These are phyloP conservation scores for Coniochaeta sp. DNA, from an alignment of 2,329 filamentous ascomycete genomes.

Conservation along the genomic window DNA sequence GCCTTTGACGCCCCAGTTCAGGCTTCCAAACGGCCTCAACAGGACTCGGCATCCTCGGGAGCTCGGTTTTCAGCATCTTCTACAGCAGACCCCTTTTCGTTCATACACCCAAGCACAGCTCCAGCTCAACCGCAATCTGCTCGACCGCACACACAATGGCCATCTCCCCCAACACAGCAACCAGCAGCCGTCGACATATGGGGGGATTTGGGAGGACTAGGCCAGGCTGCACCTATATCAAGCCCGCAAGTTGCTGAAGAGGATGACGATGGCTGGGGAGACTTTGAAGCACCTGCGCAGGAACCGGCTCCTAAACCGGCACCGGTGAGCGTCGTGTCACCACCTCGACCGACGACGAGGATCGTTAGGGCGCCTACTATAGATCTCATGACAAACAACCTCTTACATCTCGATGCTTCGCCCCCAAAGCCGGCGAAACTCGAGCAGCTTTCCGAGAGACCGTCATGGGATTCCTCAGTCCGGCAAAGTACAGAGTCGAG, in stretches of 20 bases:
- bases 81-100: constrained; percentile 23
- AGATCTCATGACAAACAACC: constrained; percentile 46
- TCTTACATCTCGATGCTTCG: constrained; percentile 30
- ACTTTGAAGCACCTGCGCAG: constrained; percentile 46
- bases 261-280: constrained; percentile 60
- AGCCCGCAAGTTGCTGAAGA: constrained; percentile 25
- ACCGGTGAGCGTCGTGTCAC: not conserved
- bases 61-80: constrained; percentile 9
- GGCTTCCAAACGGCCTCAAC: constrained; percentile 19
- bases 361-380: constrained; percentile 42
- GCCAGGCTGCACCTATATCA: not conserved
- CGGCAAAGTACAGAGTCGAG: constrained; percentile 4
- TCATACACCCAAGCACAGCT: constrained; percentile 15
- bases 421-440: constrained; percentile 13
- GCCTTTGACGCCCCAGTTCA: constrained; percentile 48
- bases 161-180: constrained; percentile 6
- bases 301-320: constrained; percentile 10
- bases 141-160: constrained; percentile 16
- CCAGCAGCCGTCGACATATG: constrained; percentile 12
- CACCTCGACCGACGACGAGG: constrained; percentile 14
- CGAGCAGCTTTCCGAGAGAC: constrained; percentile 1
- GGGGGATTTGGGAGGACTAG: constrained; percentile 15
- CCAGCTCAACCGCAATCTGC: constrained; percentile 9
- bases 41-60: constrained; percentile 7
- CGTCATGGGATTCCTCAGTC: not conserved